A percentile compares a stretch with the other conserved stretches of the same genome.
Conservation (phyloP, 179 eudicot species). For the Amaranthus tricolor region DNA sequence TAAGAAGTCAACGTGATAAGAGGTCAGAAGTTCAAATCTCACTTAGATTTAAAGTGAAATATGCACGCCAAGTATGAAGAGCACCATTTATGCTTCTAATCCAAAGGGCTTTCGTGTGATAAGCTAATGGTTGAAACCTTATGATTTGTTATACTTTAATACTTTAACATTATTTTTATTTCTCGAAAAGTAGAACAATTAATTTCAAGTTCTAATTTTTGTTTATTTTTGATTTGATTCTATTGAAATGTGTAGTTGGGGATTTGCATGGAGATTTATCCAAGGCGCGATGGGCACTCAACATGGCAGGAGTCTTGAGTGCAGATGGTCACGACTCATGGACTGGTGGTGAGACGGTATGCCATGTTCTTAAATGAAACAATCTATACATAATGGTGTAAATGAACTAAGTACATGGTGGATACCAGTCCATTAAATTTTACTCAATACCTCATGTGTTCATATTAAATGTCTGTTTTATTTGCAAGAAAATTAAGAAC, state of each 20-base stretch:
- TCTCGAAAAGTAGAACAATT: neutral
- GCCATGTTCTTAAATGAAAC: slow-evolving; percentile 2
- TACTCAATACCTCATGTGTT: neutral
- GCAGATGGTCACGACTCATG: slow-evolving; percentile 72
- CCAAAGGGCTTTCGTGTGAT: too few relatives aligned
- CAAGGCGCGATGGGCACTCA: slow-evolving; percentile 87
- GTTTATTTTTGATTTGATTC: slow-evolving; percentile 1
- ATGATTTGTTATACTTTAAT: too few relatives aligned
- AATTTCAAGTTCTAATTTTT: neutral
- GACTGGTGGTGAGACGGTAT: slow-evolving; percentile 89
- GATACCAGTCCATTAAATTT: neutral
- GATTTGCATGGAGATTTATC: slow-evolving; percentile 95
- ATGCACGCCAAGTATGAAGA: too few relatives aligned
- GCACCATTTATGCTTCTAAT: too few relatives aligned
- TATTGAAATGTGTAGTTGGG: slow-evolving; percentile 52
- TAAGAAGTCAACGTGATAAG: too few relatives aligned
- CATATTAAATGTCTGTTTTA: neutral
- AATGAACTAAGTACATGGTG: neutral
- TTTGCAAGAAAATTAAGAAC: neutral
- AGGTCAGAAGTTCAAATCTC: too few relatives aligned
- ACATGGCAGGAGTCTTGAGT: slow-evolving; percentile 90
- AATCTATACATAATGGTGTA: neutral
- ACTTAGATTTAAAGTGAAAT: too few relatives aligned
- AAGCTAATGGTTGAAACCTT: too few relatives aligned
- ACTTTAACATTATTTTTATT: neutral